Base-by-base conservation (phyloP, 192 early-diverging fungal genomes). In the Coemansia sp. region DNA sequence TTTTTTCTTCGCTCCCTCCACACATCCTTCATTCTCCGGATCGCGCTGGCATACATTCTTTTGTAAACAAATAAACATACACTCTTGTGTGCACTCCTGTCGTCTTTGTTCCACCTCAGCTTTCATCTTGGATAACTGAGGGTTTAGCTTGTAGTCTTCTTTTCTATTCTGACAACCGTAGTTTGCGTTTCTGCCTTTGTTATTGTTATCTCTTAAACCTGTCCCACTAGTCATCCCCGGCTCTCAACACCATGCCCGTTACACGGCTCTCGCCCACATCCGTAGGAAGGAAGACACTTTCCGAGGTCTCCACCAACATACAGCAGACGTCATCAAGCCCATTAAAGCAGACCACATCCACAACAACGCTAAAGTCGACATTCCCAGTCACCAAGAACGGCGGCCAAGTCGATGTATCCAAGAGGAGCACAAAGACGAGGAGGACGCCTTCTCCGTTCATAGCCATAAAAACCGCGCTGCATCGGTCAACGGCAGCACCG, bases 401-500 rank as follows among this genome's bases (percentile, higher is more conserved):
- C 60, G 63, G 23, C 56, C 56, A 37, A n/a, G 50, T 50, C 11
- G 56, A 41, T 21, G 58, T 19, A 42, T 8, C 32, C 32, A 49
- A 44, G 16, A 47, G 65, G 56, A 5, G 41, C 11, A 54, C 11
- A 41, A 74, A 74, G 56, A 19, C 58, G 12, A 64, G 64, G 16
- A 68, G 58, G 64, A 11, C 58, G 11, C 50, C 45, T 6, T 68
- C 79, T 19, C 45, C 69, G n/a, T 77, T 76, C 71, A 48, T 59
- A 11, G 80, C 80, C 1, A 50, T 61, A 37, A 84, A 84, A 52
- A 57, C 56, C 1, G 70, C 66, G 18, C 57, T 84, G 38, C 76
- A 76, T 49, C 63, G 81, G 50, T 78, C 81, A 9, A 84, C 81
- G 1, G 70, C 76, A 6, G 72, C 81, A 7, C 81, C 76, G 39